Evolutionary conservation across 768 basidiomycete species (phyloP), one percentile per base, ranked within the genome.

Genomic region (Coprinopsis marcescibilis): DNA sequence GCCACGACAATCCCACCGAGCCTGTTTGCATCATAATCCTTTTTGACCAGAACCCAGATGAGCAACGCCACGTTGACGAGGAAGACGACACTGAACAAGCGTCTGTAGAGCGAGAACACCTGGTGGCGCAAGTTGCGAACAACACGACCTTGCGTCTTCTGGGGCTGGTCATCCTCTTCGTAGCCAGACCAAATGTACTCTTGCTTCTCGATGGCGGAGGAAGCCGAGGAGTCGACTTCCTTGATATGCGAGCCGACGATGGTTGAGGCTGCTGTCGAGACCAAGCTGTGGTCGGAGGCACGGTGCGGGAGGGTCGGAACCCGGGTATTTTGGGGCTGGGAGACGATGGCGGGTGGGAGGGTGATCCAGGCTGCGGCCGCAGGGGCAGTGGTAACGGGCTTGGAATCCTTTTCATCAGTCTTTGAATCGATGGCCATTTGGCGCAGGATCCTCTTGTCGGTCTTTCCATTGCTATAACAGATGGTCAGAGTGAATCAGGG

Each of bases 1-100:
- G 64, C 67, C 4, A 68, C 63, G 3, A 64, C 64, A 3, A 67
- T 62, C 57, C 60, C 58, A 56, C 69, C 63, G 50, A 75, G 62
- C 58, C 69, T 58, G 63, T 55, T 48, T 69, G 52, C 60, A 60
- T 44, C 52, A 63, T 67, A 41, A 52, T 55, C 67, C 39, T 64
- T 57, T 4, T 65, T 63, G 33, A 62, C 60, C 35, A 70, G 43
- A 44, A 69, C 52, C 29, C 56, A 64, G 34, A 80, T 66, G 57
- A 80, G 70, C 6, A 75, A 63, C 20, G 65, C 67, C 51, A 79
- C 54, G 57, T 81, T 81, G 24, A 67, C 61, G 38, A 66, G 54
- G 60, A 80, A 78, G 35, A 78, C 70, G 30, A 80, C 58, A 10
- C 70, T 67, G 62, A 81, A 81, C 1, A 78, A 67, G 49, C 74